Percentiles rank a stretch among this genome's conserved stretches.
Evolutionary conservation across 192 early-diverging fungal species (phyloP).

Genomic region (Chytriomyces sp.): DNA sequence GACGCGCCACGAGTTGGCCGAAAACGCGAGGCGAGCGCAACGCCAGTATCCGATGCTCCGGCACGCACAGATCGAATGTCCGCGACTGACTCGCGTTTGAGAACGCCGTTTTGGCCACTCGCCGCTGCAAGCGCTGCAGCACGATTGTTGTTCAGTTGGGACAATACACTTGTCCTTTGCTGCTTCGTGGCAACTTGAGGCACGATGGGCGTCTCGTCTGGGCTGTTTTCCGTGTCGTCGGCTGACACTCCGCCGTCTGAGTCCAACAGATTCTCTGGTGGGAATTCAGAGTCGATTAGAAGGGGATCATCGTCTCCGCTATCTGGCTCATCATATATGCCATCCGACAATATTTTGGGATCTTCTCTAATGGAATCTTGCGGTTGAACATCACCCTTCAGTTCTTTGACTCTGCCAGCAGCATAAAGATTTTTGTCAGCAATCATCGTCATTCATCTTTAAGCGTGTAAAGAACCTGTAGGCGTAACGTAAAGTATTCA

Average conservation of each 20-base stretch:
- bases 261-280: constrained; percentile 43
- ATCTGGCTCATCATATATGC: constrained; percentile 38
- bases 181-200: no score
- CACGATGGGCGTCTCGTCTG: background rate
- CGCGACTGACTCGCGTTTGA: background rate
- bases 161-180: constrained; percentile 15
- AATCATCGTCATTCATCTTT: background rate
- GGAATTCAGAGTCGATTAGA: constrained; percentile 55
- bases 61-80: background rate
- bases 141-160: constrained; percentile 31
- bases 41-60: no score
- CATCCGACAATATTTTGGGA: constrained; percentile 23
- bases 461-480: constrained; percentile 64
- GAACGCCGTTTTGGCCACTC: background rate
- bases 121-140: background rate
- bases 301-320: constrained; percentile 29
- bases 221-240: constrained; percentile 33
- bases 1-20: background rate
- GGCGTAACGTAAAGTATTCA: constrained; percentile 97
- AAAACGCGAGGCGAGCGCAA: background rate
- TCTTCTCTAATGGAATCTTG: constrained; percentile 31
- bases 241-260: constrained; percentile 37
- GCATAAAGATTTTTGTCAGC: no score
- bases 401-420: constrained; percentile 59
- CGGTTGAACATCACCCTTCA: constrained; percentile 53